Percentiles rank a stretch among this genome's conserved stretches.
Conservation (phyloP, 257 asterid species). For the Apocynum venetum region DNA sequence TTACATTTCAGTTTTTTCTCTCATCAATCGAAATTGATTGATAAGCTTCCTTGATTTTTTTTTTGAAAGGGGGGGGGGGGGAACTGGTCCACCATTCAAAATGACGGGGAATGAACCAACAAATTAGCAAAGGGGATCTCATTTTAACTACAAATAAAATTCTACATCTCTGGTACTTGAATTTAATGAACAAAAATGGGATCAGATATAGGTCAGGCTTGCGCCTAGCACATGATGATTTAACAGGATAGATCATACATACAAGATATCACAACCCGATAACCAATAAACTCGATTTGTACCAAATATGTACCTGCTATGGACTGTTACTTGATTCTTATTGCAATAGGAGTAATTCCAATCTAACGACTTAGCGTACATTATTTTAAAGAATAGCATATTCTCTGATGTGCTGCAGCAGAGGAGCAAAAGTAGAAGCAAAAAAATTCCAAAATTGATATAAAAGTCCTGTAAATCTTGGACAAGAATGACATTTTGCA, state of each 20-base stretch:
- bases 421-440: neutral
- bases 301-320: neutral
- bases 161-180: neutral
- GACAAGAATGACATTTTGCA: slow-evolving; percentile 13
- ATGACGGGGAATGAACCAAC: neutral
- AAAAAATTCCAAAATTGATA: slow-evolving; percentile 27
- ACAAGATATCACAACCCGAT: neutral
- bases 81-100: neutral
- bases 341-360: slow-evolving; percentile 3
- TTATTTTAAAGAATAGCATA: slow-evolving; percentile 18
- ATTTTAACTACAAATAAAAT: no score
- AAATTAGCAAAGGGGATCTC: no score
- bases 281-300: neutral
- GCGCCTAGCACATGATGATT: neutral
- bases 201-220: neutral
- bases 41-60: no score
- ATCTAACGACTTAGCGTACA: neutral
- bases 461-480: slow-evolving; percentile 19
- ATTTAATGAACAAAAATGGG: neutral
- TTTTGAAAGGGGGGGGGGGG: no score
- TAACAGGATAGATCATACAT: neutral
- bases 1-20: no score
- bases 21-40: no score
- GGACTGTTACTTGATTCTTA: slow-evolving; percentile 5
- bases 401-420: slow-evolving; percentile 9